Conservation (phyloP, 305 asterid species). For the Solanum hybrid region DNA sequence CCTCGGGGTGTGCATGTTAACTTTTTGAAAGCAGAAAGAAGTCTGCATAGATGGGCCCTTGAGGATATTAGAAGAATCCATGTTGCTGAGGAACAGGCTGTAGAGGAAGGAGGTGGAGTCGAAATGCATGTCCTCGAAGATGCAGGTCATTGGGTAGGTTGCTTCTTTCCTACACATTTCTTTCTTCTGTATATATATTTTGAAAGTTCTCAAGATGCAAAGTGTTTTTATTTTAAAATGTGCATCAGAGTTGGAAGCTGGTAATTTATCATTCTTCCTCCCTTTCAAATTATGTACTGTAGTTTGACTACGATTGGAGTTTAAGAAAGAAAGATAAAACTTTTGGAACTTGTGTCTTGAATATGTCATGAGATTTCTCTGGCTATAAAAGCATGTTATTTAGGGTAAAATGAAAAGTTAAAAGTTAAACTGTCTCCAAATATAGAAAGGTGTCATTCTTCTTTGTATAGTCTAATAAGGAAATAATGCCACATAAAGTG, state of each 20-base stretch:
- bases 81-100: constrained; percentile 90
- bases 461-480: background rate
- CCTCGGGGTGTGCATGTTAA: constrained; percentile 90
- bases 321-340: background rate
- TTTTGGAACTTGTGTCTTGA: background rate
- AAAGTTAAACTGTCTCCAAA: background rate
- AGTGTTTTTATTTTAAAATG: background rate
- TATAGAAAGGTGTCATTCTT: background rate
- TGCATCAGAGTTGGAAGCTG: background rate
- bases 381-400: background rate
- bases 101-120: constrained; percentile 90
- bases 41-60: constrained; percentile 91
- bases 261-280: background rate
- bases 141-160: constrained; percentile 94
- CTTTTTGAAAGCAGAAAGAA: constrained; percentile 93
- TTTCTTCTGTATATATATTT: background rate
- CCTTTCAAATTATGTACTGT: background rate
- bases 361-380: background rate
- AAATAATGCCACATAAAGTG: background rate
- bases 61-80: constrained; percentile 91
- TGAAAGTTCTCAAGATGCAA: background rate
- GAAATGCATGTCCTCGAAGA: constrained; percentile 98
- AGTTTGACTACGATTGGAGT: background rate
- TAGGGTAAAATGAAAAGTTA: background rate
- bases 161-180: constrained; percentile 2